These are phyloP conservation scores for Saccharata proteae DNA, from an alignment of 2,329 filamentous ascomycete genomes.

Conservation along the genomic window DNA sequence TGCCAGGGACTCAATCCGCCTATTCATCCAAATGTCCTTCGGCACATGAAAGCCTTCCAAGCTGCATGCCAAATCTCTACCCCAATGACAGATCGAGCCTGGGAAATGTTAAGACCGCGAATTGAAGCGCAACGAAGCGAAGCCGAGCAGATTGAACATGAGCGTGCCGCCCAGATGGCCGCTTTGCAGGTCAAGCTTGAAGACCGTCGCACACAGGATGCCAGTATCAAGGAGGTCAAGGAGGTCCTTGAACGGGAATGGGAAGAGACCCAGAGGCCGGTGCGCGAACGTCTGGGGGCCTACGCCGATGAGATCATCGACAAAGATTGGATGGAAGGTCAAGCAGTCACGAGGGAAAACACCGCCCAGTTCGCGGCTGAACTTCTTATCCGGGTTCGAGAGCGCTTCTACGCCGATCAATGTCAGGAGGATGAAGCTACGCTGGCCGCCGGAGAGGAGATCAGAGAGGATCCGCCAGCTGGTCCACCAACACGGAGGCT, in stretches of 20 bases:
- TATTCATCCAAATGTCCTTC: constrained; percentile 48
- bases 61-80: constrained; percentile 58
- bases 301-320: constrained; percentile 61
- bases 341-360: constrained; percentile 50
- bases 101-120: constrained; percentile 56
- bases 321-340: constrained; percentile 52
- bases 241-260: constrained; percentile 56
- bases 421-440: constrained; percentile 38
- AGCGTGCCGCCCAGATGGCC: constrained; percentile 36
- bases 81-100: constrained; percentile 56
- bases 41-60: constrained; percentile 61
- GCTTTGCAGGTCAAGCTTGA: constrained; percentile 34
- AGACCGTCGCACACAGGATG: constrained; percentile 35
- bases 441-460: constrained; percentile 5
- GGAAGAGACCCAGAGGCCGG: constrained; percentile 56
- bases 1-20: constrained; percentile 56
- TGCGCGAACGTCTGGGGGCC: constrained; percentile 51
- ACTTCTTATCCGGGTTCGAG: constrained; percentile 54
- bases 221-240: constrained; percentile 38
- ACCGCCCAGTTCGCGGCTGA: constrained; percentile 59
- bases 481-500: constrained; percentile 49
- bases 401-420: constrained; percentile 52
- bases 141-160: constrained; percentile 45
- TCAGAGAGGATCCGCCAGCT: constrained; percentile 33
- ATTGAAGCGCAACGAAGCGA: constrained; percentile 53